Evolutionary conservation across 768 basidiomycete genomes (phyloP).

Genomic region (Amanita jacksonii): DNA sequence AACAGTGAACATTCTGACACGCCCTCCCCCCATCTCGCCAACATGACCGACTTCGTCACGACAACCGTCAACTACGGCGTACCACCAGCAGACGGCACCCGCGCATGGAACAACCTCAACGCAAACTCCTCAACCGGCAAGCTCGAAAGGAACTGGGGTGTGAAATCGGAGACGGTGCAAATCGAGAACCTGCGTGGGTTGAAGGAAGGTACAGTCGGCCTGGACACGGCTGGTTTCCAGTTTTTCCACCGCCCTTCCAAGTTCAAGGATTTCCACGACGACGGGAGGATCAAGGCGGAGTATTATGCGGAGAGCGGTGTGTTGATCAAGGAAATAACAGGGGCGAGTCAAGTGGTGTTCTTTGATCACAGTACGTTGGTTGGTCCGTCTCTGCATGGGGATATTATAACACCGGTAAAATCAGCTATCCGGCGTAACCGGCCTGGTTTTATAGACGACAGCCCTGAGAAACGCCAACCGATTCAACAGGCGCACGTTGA

Average conservation of each 20-base stretch:
- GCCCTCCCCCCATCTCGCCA: background rate
- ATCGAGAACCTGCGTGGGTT: constrained; percentile 50
- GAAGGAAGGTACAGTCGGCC: constrained; percentile 30
- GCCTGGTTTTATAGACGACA: constrained; percentile 26
- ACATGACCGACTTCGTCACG: constrained; percentile 1
- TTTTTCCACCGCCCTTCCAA: constrained; percentile 25
- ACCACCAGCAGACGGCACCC: constrained; percentile 18
- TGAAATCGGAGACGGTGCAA: constrained; percentile 18
- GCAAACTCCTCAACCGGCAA: constrained; percentile 14
- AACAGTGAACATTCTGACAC: background rate
- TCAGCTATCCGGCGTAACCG: constrained; percentile 38
- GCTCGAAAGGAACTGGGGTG: constrained; percentile 14
- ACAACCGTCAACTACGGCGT: constrained; percentile 1
- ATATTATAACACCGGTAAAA: too few relatives aligned
- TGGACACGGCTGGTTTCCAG: constrained; percentile 46
- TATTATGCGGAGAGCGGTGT: constrained; percentile 59
- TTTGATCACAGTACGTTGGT: constrained; percentile 36
- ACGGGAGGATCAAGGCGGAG: constrained; percentile 38
- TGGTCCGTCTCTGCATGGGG: too few relatives aligned
- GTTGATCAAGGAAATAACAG: constrained; percentile 48
- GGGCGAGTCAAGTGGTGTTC: constrained; percentile 44
- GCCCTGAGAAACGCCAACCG: constrained; percentile 33
- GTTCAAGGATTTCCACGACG: constrained; percentile 31
- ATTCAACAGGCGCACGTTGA: constrained; percentile 41
- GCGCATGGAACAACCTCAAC: constrained; percentile 18